Percentiles rank a stretch among this genome's conserved stretches.
Evolutionary conservation across 768 basidiomycete species (phyloP).

Genomic region (Suillus decipiens): DNA sequence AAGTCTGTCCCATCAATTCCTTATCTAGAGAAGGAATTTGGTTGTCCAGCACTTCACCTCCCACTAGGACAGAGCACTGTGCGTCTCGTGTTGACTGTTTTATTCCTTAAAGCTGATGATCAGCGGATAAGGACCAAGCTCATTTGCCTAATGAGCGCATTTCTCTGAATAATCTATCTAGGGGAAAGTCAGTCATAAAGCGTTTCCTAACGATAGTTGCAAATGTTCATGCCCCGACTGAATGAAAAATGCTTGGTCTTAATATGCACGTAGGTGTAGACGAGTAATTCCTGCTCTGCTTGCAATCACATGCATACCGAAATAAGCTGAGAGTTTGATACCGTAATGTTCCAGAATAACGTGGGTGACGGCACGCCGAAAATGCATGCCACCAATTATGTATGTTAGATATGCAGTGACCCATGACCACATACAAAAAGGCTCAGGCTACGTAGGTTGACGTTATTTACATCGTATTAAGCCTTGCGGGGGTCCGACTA

Average conservation of each 20-base stretch:
- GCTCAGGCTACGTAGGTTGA: no score
- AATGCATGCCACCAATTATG: no score
- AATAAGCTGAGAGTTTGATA: background rate
- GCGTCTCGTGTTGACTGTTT: slow-evolving; percentile 28
- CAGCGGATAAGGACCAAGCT: slow-evolving; percentile 68
- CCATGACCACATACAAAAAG: no score
- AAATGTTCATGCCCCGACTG: background rate
- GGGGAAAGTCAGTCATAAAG: slow-evolving; percentile 76
- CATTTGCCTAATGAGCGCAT: slow-evolving; percentile 95
- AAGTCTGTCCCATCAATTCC: slow-evolving; percentile 95
- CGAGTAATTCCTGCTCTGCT: background rate
- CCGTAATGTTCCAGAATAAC: no score
- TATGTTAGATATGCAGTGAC: no score
- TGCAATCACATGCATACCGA: background rate
- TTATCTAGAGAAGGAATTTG: slow-evolving; percentile 89
- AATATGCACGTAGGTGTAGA: background rate
- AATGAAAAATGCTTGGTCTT: background rate
- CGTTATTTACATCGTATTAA: no score
- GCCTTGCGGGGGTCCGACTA: no score
- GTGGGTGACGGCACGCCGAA: no score
- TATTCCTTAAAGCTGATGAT: slow-evolving; percentile 1
- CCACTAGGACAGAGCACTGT: slow-evolving; percentile 93
- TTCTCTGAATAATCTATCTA: slow-evolving; percentile 75
- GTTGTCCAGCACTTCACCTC: slow-evolving; percentile 87
- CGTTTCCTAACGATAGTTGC: slow-evolving; percentile 55